Evolutionary conservation across 2,329 filamentous ascomycete species (phyloP).

Genomic region (Amauroascus verrucosus): DNA sequence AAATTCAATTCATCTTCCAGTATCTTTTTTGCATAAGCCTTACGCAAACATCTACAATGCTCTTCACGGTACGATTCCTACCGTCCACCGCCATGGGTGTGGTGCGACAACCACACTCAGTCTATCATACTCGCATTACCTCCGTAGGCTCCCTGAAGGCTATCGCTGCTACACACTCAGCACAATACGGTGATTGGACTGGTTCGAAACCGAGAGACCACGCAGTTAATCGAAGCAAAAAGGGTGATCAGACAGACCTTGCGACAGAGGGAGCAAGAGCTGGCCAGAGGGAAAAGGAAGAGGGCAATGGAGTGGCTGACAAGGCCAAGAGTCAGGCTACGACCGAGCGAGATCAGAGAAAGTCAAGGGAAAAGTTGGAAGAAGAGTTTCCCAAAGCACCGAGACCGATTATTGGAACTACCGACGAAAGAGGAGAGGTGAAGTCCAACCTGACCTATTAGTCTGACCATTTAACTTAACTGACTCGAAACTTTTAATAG

Average conservation of each 20-base stretch:
- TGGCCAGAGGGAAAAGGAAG: slow-evolving; percentile 28
- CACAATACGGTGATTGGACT: slow-evolving; percentile 23
- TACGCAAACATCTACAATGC: neutral
- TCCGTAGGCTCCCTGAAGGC: neutral
- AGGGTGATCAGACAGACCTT: slow-evolving; percentile 28
- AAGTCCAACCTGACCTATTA: slow-evolving; percentile 17
- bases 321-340: slow-evolving; percentile 33
- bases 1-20: neutral
- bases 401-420: slow-evolving; percentile 44
- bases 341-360: slow-evolving; percentile 34
- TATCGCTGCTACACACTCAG: neutral
- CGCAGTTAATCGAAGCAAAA: slow-evolving; percentile 23
- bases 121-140: neutral
- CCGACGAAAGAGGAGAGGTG: slow-evolving; percentile 42
- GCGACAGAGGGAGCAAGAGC: slow-evolving; percentile 22
- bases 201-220: slow-evolving; percentile 29
- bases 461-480: neutral
- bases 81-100: neutral
- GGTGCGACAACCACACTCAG: neutral
- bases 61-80: neutral
- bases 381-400: slow-evolving; percentile 43
- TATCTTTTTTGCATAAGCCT: neutral
- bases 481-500: neutral
- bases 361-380: slow-evolving; percentile 41
- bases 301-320: slow-evolving; percentile 19